Percentiles rank a stretch among this genome's conserved stretches.
These are phyloP conservation scores for Exophiala aquamarina DNA, from an alignment of 2,329 filamentous ascomycete genomes.

Conservation along the genomic window DNA sequence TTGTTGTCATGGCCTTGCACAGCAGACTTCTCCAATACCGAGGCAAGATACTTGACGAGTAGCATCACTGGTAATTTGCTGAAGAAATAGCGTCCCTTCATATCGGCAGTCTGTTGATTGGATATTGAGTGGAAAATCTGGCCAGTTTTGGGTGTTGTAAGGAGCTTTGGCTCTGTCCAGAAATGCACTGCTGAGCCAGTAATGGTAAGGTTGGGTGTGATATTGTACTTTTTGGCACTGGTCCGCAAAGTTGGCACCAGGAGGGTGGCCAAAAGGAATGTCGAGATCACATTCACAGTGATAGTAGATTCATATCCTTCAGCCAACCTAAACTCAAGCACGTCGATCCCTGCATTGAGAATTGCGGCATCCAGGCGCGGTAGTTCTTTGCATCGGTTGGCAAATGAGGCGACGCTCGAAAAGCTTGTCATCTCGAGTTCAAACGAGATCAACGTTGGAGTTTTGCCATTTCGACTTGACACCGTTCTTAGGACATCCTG, in stretches of 20 bases:
- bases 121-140: constrained; percentile 24
- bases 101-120: constrained; percentile 35
- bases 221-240: constrained; percentile 33
- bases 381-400: constrained; percentile 31
- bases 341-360: constrained; percentile 46
- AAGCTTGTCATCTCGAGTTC: constrained; percentile 40
- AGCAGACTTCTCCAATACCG: constrained; percentile 18
- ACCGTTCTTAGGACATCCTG: constrained; percentile 32
- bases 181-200: constrained; percentile 37
- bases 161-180: constrained; percentile 31
- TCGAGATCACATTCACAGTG: constrained; percentile 31
- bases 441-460: constrained; percentile 22
- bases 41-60: constrained; percentile 16
- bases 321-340: constrained; percentile 30
- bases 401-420: constrained; percentile 38
- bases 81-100: constrained; percentile 44
- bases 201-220: constrained; percentile 33
- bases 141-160: constrained; percentile 15
- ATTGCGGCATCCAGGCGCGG: constrained; percentile 39
- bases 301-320: constrained; percentile 31
- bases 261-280: constrained; percentile 27
- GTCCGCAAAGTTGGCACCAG: constrained; percentile 41
- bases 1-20: constrained; percentile 20
- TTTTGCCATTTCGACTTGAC: constrained; percentile 3
- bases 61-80: constrained; percentile 42